These are phyloP conservation scores for Kentomonas sorsogonicus DNA, from an alignment of 208 protist genomes.

Conservation along the genomic window DNA sequence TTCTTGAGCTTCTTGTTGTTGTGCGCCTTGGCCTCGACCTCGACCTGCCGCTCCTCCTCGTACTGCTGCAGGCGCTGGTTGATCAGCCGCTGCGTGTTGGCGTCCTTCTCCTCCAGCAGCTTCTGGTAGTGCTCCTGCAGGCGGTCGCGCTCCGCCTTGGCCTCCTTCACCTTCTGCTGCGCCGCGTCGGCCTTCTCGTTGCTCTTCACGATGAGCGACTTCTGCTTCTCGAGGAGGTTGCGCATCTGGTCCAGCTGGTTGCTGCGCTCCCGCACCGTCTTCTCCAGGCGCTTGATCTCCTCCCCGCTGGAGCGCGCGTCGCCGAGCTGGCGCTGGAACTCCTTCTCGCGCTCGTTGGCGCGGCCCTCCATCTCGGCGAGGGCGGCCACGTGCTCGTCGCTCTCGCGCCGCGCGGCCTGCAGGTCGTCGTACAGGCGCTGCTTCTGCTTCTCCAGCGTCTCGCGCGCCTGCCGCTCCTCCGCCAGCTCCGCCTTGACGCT, in stretches of 20 bases:
- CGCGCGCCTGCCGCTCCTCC: slow-evolving; percentile 32
- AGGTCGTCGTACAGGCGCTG: slow-evolving; percentile 53
- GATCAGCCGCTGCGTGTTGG: slow-evolving; percentile 64
- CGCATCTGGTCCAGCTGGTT: slow-evolving; percentile 78
- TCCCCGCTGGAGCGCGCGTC: slow-evolving; percentile 20
- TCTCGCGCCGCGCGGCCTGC: slow-evolving; percentile 38
- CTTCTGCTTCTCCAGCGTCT: slow-evolving; percentile 26
- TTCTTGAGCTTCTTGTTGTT: slow-evolving; percentile 75
- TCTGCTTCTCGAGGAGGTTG: slow-evolving; percentile 69
- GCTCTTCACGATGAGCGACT: slow-evolving; percentile 78
- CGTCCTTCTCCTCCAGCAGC: slow-evolving; percentile 63
- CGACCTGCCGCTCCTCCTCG: slow-evolving; percentile 35
- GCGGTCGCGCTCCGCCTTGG: slow-evolving; percentile 22
- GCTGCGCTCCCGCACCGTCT: slow-evolving; percentile 49
- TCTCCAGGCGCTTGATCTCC: slow-evolving; percentile 37
- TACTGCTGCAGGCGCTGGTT: slow-evolving; percentile 75
- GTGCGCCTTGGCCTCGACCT: slow-evolving; percentile 34
- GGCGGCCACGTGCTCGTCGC: slow-evolving; percentile 23
- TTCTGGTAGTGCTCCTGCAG: slow-evolving; percentile 37
- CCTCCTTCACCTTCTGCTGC: slow-evolving; percentile 54
- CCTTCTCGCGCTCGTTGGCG: slow-evolving; percentile 40
- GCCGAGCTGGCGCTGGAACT: slow-evolving; percentile 48
- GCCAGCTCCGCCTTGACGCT: slow-evolving; percentile 29
- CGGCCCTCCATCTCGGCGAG: slow-evolving; percentile 43
- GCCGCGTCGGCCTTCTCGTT: slow-evolving; percentile 76